phyloP scores from a whole-genome alignment of 179 eudicot genomes.

The Drosera spatulata region DNA sequence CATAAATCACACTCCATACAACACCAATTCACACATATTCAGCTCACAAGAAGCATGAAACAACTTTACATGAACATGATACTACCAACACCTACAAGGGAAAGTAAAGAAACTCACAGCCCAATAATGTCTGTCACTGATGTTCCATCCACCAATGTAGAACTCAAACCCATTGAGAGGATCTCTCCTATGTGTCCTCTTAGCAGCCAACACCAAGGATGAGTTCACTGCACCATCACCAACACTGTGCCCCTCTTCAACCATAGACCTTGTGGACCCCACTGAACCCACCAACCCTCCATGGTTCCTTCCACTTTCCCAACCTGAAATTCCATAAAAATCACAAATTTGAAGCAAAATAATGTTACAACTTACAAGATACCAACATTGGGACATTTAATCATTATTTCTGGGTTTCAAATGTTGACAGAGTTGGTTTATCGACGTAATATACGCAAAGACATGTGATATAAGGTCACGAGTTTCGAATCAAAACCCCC shows the following conservation, averaged over 20 bases:
- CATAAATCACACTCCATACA: no score
- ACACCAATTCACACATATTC: no score
- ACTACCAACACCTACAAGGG: background rate
- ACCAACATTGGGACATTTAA: no score
- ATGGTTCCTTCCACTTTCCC: slow-evolving; percentile 4
- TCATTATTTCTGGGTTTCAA: no score
- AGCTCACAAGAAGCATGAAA: no score
- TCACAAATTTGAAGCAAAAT: no score
- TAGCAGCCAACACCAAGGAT: slow-evolving; percentile 41
- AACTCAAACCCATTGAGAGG: slow-evolving; percentile 48
- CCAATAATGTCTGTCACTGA: slow-evolving; percentile 70
- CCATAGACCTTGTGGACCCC: slow-evolving; percentile 11
- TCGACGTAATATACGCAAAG: no score
- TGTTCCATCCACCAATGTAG: slow-evolving; percentile 72
- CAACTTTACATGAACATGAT: no score
- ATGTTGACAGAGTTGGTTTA: no score
- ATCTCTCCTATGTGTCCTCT: slow-evolving; percentile 58
- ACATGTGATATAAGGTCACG: no score
- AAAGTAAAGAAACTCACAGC: slow-evolving; percentile 41
- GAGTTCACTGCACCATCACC: slow-evolving; percentile 15
- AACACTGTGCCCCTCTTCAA: slow-evolving; percentile 20
- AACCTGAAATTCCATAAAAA: slow-evolving; percentile 14
- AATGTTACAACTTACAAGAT: no score
- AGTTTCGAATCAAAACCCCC: no score
- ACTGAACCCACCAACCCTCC: slow-evolving; percentile 5